A percentile compares a stretch with the other conserved stretches of the same genome.
Conservation (phyloP, 257 asterid species). For the Salvia miltiorrhiza region DNA sequence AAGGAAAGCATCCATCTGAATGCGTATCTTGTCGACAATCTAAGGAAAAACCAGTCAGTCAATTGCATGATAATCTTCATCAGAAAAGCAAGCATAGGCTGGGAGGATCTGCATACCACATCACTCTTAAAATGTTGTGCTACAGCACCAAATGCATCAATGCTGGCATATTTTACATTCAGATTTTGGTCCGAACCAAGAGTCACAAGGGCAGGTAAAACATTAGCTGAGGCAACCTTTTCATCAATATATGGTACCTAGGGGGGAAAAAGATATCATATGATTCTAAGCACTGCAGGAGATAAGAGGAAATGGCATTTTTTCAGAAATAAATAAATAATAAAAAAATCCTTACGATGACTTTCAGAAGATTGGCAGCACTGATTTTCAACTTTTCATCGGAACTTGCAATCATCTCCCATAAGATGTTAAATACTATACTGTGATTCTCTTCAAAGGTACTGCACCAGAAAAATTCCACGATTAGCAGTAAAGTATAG, state of each 20-base stretch:
- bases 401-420: constrained; percentile 96
- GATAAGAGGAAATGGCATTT: constrained; percentile 7
- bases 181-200: constrained; percentile 98
- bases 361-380: constrained; percentile 86
- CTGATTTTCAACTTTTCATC: constrained; percentile 60
- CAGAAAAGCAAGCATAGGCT: constrained; percentile 16
- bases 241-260: constrained; percentile 87
- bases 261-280: constrained; percentile 2
- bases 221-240: constrained; percentile 83
- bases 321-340: constrained; percentile 2
- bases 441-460: constrained; percentile 75
- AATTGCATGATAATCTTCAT: constrained; percentile 18
- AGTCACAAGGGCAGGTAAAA: constrained; percentile 94
- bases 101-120: constrained; percentile 39
- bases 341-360: constrained; percentile 56
- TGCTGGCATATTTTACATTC: constrained; percentile 87
- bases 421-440: constrained; percentile 74
- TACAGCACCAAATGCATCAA: constrained; percentile 93
- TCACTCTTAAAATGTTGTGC: constrained; percentile 93
- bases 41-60: constrained; percentile 32
- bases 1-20: constrained; percentile 99
- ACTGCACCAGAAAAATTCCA: constrained; percentile 45
- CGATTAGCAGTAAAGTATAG: constrained; percentile 19
- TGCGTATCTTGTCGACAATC: constrained; percentile 96
- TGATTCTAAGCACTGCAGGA: neutral